These are phyloP conservation scores for Cardamine resedifolia DNA, from an alignment of 345 rosid genomes.

Conservation along the genomic window DNA sequence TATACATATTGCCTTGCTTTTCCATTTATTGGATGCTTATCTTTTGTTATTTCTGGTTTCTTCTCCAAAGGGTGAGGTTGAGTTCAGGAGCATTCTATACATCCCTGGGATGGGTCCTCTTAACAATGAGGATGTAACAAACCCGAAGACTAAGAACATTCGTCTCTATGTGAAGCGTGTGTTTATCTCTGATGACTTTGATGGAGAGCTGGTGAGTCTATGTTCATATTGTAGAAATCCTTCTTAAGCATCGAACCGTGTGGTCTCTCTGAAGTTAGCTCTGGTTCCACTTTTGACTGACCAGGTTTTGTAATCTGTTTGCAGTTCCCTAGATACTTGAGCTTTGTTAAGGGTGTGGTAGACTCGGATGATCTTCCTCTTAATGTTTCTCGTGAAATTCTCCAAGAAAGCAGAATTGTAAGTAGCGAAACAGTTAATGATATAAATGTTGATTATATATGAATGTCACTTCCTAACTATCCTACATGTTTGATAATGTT, in stretches of 20 bases:
- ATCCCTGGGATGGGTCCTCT: slow-evolving; percentile 99
- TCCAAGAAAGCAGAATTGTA: slow-evolving; percentile 90
- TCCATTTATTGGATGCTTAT: slow-evolving; percentile 6
- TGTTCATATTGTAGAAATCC: background rate
- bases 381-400: slow-evolving; percentile 94
- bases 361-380: slow-evolving; percentile 98
- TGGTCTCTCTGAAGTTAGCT: background rate
- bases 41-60: background rate
- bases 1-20: background rate
- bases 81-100: slow-evolving; percentile 90
- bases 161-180: slow-evolving; percentile 92
- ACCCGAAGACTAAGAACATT: slow-evolving; percentile 91
- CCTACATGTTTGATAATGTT: background rate
- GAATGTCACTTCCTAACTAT: background rate
- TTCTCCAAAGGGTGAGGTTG: slow-evolving; percentile 82
- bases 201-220: slow-evolving; percentile 90
- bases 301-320: slow-evolving; percentile 4
- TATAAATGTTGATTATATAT: background rate
- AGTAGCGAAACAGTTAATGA: slow-evolving; percentile 25
- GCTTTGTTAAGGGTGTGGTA: slow-evolving; percentile 96
- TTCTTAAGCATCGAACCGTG: background rate
- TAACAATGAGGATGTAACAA: slow-evolving; percentile 80
- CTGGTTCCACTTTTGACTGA: background rate
- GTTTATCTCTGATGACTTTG: slow-evolving; percentile 99
- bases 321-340: slow-evolving; percentile 95